These are phyloP conservation scores for Lipomyces yamadae DNA, from an alignment of 805 yeast species.

Conservation along the genomic window DNA sequence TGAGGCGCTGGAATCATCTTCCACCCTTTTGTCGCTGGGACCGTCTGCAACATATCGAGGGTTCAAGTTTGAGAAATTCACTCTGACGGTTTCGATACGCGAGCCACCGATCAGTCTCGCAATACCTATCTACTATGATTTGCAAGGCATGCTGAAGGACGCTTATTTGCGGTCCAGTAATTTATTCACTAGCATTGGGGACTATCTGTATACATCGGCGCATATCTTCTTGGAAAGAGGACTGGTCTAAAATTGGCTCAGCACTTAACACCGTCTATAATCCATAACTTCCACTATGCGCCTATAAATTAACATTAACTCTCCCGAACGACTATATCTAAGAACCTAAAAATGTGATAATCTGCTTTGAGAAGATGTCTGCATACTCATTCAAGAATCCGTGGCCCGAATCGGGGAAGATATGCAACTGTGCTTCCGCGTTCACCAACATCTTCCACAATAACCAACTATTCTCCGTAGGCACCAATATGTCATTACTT, in stretches of 20 bases:
- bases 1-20: not conserved
- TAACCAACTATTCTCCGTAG: slow-evolving; percentile 6
- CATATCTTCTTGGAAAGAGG: too few relatives aligned
- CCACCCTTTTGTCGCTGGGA: slow-evolving; percentile 5
- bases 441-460: slow-evolving; percentile 5
- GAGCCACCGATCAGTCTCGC: not conserved
- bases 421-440: not conserved
- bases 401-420: slow-evolving; percentile 4
- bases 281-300: too few relatives aligned
- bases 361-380: not conserved
- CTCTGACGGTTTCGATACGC: slow-evolving; percentile 1
- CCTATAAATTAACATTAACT: too few relatives aligned
- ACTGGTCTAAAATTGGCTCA: too few relatives aligned
- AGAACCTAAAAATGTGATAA: not conserved
- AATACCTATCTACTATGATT: not conserved
- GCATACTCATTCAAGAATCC: slow-evolving; percentile 8
- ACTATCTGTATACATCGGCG: too few relatives aligned
- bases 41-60: slow-evolving; percentile 2
- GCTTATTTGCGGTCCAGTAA: too few relatives aligned
- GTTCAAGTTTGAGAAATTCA: slow-evolving; percentile 2
- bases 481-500: not conserved
- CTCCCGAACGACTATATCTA: too few relatives aligned
- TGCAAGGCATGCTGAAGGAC: not conserved
- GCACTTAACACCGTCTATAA: too few relatives aligned
- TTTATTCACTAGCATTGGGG: too few relatives aligned